Base-by-base conservation (phyloP, 139 green algal species). In the Chlorokybus atmophyticus region DNA sequence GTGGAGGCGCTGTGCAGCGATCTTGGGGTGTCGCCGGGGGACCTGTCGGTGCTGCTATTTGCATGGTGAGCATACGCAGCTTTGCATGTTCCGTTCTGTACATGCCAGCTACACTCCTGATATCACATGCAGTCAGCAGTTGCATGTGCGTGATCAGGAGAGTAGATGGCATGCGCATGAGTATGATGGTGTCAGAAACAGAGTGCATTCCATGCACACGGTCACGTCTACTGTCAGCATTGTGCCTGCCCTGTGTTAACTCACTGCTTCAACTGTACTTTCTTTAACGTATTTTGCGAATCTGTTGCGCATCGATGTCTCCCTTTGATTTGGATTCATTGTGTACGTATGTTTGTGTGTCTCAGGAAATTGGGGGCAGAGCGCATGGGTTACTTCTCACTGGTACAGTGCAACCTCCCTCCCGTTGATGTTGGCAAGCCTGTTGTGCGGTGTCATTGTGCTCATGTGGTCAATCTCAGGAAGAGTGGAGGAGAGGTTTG, bases 361-460 rank as follows among this genome's bases (percentile, higher is more conserved):
- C 32, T 17, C 54, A 61, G 70, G 68, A 77, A 71, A 32, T 65
- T 79, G 68, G 55, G 62, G 2, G 74, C 74, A 3, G 21, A 64
- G 40, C 66, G 57, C 10, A 80, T 82, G 77, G 76, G 77, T 21
- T 84, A 55, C 65, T 84, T 84, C 44, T 57, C 39, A 17, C 52
- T 51, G 4, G 52, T 59, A 10, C 7, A 7, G 7, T 44, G 7
- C 7, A 14, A 54, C 52, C 10, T 59, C 10, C 52, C 7, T 44
- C 52, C 52, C 52, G 30, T 44, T 59, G 10, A 54, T 52, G 19
- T 6, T 14, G 10, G 6, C 32, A 55, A 7, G 32, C 17, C n/a
- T 54, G 7, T 59, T 44, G 10, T 19, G 7, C 29, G 48, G 48
- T 23, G 48, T n/a, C 14, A 49, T 19, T 49, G 31, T 49, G 25